phyloP scores from a whole-genome alignment of 306 rosid species.

The Pyrus communis region DNA sequence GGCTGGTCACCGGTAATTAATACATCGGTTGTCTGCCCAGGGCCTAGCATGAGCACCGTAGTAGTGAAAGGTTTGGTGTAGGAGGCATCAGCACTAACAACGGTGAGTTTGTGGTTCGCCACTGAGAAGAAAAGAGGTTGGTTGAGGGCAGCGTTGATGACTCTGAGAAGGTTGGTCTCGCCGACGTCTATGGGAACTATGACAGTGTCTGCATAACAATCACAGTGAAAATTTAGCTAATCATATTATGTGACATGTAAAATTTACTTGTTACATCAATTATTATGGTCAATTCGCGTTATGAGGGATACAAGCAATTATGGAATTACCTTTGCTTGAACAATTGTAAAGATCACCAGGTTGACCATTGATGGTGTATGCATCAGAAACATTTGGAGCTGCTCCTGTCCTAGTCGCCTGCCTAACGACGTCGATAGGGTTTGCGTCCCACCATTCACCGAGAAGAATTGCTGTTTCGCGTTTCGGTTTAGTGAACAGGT shows the following conservation, averaged over 20 bases:
- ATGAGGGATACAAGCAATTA: too few relatives aligned
- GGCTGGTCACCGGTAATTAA: slow-evolving; percentile 64
- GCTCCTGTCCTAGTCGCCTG: slow-evolving; percentile 9
- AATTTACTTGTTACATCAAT: background rate
- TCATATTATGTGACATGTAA: background rate
- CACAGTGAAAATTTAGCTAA: background rate
- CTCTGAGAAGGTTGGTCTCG: slow-evolving; percentile 66
- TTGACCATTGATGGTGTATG: slow-evolving; percentile 25
- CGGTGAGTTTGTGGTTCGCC: slow-evolving; percentile 69
- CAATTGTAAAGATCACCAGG: slow-evolving; percentile 22
- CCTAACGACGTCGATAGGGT: slow-evolving; percentile 68
- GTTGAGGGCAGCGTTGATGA: slow-evolving; percentile 70
- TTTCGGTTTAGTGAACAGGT: slow-evolving; percentile 68
- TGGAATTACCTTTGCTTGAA: slow-evolving; percentile 15
- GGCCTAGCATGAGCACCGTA: slow-evolving; percentile 68
- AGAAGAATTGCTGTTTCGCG: slow-evolving; percentile 60
- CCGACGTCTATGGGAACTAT: slow-evolving; percentile 53
- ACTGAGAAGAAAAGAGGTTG: slow-evolving; percentile 64
- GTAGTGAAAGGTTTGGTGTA: slow-evolving; percentile 83
- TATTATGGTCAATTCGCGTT: background rate
- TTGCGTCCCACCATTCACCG: slow-evolving; percentile 97
- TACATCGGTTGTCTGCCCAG: slow-evolving; percentile 95
- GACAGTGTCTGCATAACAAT: slow-evolving; percentile 41
- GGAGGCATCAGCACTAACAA: slow-evolving; percentile 89
- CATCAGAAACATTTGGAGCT: slow-evolving; percentile 9